These are phyloP conservation scores for Teunomyces pallodes DNA, from an alignment of 805 yeast species.

Conservation along the genomic window DNA sequence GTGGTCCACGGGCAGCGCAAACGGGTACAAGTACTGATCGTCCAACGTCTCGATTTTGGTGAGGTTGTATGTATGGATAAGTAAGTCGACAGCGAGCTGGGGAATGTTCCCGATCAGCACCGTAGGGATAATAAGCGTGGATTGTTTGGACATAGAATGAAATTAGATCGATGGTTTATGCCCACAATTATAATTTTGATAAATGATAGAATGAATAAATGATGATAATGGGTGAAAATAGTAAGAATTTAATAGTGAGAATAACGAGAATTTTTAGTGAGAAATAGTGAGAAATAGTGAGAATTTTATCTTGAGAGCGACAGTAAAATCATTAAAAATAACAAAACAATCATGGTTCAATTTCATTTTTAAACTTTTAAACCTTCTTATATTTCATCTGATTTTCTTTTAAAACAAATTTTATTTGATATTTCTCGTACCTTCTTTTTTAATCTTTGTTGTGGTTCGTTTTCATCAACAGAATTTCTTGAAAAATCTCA, in stretches of 20 bases:
- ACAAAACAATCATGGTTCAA: too few species aligned
- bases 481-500: background rate
- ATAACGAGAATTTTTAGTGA: too few species aligned
- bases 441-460: too few species aligned
- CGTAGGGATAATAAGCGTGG: constrained; percentile 67
- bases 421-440: too few species aligned
- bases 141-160: too few species aligned
- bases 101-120: constrained; percentile 90
- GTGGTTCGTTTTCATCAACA: background rate
- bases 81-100: constrained; percentile 72
- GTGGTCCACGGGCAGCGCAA: constrained; percentile 74
- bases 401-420: too few species aligned
- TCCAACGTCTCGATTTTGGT: constrained; percentile 55
- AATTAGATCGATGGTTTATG: too few species aligned
- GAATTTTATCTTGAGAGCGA: too few species aligned
- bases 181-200: background rate
- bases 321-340: too few species aligned
- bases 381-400: too few species aligned
- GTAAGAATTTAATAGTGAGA: background rate
- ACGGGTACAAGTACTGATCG: constrained; percentile 68
- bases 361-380: too few species aligned
- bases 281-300: background rate
- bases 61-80: constrained; percentile 61
- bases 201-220: too few species aligned
- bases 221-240: background rate